Evolutionary conservation across 371 early-diverging fungal genomes (phyloP), one percentile per base, ranked within the genome.

Genomic region (Thermomucor indicae-seudaticae): DNA sequence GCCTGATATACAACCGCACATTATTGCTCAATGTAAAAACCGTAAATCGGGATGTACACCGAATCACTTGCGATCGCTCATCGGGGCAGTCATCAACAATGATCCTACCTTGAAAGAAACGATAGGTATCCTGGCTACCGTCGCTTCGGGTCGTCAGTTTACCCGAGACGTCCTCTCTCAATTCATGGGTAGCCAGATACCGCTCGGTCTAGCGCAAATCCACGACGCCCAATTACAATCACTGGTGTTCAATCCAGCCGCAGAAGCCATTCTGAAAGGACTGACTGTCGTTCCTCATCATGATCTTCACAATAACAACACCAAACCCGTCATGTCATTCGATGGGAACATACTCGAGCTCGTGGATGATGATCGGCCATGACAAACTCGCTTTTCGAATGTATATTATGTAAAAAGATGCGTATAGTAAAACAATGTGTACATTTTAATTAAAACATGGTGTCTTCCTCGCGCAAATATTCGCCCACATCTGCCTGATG

Each of bases 401-500:
- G n/a, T n/a, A n/a, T n/a, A n/a, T n/a, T n/a, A n/a, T n/a, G n/a
- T n/a, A n/a, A n/a, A n/a, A n/a, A n/a, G n/a, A n/a, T n/a, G n/a
- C n/a, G n/a, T n/a, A n/a, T n/a, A n/a, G n/a, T n/a, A n/a, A n/a
- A n/a, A n/a, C n/a, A n/a, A n/a, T n/a, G n/a, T n/a, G n/a, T n/a
- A n/a, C n/a, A n/a, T n/a, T 34, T 34, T n/a, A 34, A 20, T 65
- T 89, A 93, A 50, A 92, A 87, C 49, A 96, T 70, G 20, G 90
- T 86, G 59, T 93, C 92, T 76, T 96, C 95, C 38, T 89, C 88
- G 62, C 97, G 88, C 62, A 96, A 82, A 74, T 98, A 99, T 79
- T 98, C 99, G 56, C 99, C 99, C 43, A 92, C 89, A 84, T 99
- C 99, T 11, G 97, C 89, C 78, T 99, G 99, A 62, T 95, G 93